Conservation (phyloP, 2,329 filamentous ascomycete species). For the Mycosphaerella sp. region DNA sequence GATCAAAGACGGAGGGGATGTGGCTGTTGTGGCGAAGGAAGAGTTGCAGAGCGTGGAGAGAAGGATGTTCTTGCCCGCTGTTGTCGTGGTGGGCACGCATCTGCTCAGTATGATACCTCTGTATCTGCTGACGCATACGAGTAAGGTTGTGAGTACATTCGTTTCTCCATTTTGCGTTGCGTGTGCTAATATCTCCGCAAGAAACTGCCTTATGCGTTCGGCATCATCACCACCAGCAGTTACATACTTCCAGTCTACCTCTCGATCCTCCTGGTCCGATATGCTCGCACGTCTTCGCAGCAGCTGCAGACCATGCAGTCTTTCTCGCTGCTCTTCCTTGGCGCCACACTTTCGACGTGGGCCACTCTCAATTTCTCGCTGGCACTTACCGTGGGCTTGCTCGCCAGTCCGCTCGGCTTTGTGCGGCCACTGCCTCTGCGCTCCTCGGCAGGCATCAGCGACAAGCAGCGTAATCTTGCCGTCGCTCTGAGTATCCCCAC, state of each 20-base stretch:
- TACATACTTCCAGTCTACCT: slow-evolving; percentile 29
- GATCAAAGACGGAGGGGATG: slow-evolving; percentile 33
- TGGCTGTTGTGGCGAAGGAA: slow-evolving; percentile 36
- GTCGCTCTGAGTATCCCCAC: slow-evolving; percentile 13
- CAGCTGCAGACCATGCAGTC: slow-evolving; percentile 76
- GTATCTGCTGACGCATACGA: slow-evolving; percentile 74
- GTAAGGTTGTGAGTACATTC: slow-evolving; percentile 49
- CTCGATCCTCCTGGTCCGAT: slow-evolving; percentile 17
- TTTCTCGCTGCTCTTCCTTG: slow-evolving; percentile 85
- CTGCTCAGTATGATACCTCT: slow-evolving; percentile 73
- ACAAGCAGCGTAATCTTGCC: neutral
- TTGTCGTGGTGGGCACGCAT: slow-evolving; percentile 65
- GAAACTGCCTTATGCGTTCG: slow-evolving; percentile 46
- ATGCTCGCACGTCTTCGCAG: slow-evolving; percentile 40
- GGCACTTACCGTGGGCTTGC: slow-evolving; percentile 73
- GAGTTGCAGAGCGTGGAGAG: slow-evolving; percentile 49
- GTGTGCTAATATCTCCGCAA: slow-evolving; percentile 9
- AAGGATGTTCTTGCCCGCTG: slow-evolving; percentile 64
- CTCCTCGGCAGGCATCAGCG: slow-evolving; percentile 1
- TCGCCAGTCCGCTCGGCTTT: slow-evolving; percentile 75
- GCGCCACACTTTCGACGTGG: slow-evolving; percentile 84
- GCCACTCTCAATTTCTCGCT: slow-evolving; percentile 95
- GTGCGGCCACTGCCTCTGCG: slow-evolving; percentile 37
- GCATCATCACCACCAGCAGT: slow-evolving; percentile 41
- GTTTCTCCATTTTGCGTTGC: slow-evolving; percentile 27